Evolutionary conservation across 306 rosid genomes (phyloP), one percentile per base, ranked within the genome.

Genomic region (Vicia faba): DNA sequence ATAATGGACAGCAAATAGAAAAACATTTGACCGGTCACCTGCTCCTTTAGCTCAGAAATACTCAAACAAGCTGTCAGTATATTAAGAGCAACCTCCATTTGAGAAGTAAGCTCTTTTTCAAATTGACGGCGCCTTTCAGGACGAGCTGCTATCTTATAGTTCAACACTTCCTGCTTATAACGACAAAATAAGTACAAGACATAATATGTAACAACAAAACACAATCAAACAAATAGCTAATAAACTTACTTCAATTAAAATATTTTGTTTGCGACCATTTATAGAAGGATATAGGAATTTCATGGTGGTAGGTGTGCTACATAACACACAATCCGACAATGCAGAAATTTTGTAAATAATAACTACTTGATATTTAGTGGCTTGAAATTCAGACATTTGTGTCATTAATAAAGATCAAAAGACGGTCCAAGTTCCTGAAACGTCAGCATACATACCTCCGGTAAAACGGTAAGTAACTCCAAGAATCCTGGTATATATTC

Each of bases 101-200:
- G 97, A 64, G 92, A 85, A 70, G 89, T 91, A 58, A 95, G 97
- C 86, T 95, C 99, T 68, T 88, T 91, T 79, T 88, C 99, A 69
- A 95, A 95, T 78, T 91, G 99, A 11, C 97, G 96, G 41, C 97
- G 95, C 79, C 99, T 83, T 79, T 95, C 99, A 0, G 92, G 99
- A 15, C 99, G 97, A 76, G 96, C 99, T 58, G 99, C 99, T 70
- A 95, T 95, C 84, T 91, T 95, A 75, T 84, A 84, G 79, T 95
- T 95, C 66, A 74, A 85, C 45, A 95, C 99, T 82, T 95, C 99
- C 99, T 95, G 81, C 76, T 73, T 76, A 67, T 61, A 62, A 70
- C 46, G 50, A 67, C 56, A 80, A 73, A 75, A 71, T 33, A 68
- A 53, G 54, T 16, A 62, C 73, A 82, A 20, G 33, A 23, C 33